phyloP scores from a whole-genome alignment of 495 filamentous ascomycete species.

The Hapsidospora chrysogenum region DNA sequence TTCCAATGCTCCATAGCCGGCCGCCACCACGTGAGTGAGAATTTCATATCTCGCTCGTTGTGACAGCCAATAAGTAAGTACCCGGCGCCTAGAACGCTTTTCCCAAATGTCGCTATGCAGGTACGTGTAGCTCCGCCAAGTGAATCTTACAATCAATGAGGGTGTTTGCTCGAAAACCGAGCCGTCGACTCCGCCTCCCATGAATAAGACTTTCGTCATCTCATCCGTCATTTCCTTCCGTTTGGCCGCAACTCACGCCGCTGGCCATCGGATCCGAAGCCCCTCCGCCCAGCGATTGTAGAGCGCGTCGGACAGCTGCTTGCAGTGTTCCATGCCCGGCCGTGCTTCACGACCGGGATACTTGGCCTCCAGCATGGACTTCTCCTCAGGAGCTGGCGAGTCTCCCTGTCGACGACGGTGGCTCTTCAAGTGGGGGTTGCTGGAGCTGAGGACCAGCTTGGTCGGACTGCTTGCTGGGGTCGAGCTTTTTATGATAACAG shows the following conservation, averaged over 20 bases:
- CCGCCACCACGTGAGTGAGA: no score
- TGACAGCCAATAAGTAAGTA: no score
- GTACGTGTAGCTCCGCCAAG: no score
- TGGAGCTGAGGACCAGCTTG: constrained; percentile 61
- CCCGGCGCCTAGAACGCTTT: no score
- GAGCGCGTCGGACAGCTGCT: constrained; percentile 74
- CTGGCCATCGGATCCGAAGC: constrained; percentile 61
- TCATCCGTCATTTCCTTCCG: no score
- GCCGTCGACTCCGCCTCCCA: no score
- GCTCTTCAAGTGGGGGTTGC: constrained; percentile 71
- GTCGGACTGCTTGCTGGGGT: constrained; percentile 14
- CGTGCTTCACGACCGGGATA: constrained; percentile 31
- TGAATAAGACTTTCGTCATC: no score
- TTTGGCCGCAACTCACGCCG: constrained; percentile 17
- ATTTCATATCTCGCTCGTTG: no score
- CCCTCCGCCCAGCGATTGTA: constrained; percentile 84
- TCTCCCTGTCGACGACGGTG: constrained; percentile 54
- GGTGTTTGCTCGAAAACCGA: no score
- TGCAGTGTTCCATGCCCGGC: constrained; percentile 80
- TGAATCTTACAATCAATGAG: no score
- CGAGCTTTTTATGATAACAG: constrained; percentile 26
- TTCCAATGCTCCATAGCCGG: no score
- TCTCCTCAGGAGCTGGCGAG: constrained; percentile 19
- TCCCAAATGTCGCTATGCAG: no score
- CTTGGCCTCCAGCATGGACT: constrained; percentile 23